A percentile compares a stretch with the other conserved stretches of the same genome.
These are phyloP conservation scores for Trichoderma brevicompactum DNA, from an alignment of 2,329 filamentous ascomycete species.

Conservation along the genomic window DNA sequence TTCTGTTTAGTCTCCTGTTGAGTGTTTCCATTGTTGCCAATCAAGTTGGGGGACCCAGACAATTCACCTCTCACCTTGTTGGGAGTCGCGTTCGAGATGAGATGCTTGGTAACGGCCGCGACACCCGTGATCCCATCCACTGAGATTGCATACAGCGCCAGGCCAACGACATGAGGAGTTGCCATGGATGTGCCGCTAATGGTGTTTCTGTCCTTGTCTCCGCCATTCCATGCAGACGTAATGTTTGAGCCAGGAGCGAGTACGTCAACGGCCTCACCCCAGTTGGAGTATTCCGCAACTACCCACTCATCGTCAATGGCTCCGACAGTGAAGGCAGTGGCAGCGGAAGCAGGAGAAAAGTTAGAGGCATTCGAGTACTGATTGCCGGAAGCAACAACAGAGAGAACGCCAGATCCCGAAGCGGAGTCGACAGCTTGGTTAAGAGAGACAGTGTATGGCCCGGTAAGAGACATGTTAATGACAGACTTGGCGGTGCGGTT, in stretches of 20 bases:
- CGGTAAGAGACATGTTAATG: conserved; percentile 62
- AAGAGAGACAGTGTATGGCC: conserved; percentile 49
- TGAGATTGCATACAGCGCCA: conserved; percentile 54
- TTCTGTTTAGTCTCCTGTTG: no score
- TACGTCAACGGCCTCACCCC: conserved; percentile 53
- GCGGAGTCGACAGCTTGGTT: conserved; percentile 55
- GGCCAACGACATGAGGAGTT: conserved; percentile 62
- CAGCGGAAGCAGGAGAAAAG: conserved; percentile 41
- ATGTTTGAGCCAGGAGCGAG: conserved; percentile 55
- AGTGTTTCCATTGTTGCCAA: no score
- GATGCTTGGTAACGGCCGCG: not conserved
- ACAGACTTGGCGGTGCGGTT: conserved; percentile 44
- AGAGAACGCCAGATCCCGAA: conserved; percentile 51
- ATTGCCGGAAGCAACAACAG: conserved; percentile 62
- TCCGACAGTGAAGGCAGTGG: conserved; percentile 42
- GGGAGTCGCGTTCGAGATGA: no score
- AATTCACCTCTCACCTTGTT: no score
- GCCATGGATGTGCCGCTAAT: conserved; percentile 70
- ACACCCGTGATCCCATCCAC: conserved; percentile 46
- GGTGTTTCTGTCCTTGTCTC: conserved; percentile 48
- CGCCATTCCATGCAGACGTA: conserved; percentile 54
- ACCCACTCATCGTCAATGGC: conserved; percentile 45
- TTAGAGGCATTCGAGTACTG: conserved; percentile 39
- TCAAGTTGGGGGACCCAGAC: no score
- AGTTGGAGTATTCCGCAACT: conserved; percentile 56